Evolutionary conservation across 148 eudicot species (phyloP).

Genomic region (Rhododendron simsii): DNA sequence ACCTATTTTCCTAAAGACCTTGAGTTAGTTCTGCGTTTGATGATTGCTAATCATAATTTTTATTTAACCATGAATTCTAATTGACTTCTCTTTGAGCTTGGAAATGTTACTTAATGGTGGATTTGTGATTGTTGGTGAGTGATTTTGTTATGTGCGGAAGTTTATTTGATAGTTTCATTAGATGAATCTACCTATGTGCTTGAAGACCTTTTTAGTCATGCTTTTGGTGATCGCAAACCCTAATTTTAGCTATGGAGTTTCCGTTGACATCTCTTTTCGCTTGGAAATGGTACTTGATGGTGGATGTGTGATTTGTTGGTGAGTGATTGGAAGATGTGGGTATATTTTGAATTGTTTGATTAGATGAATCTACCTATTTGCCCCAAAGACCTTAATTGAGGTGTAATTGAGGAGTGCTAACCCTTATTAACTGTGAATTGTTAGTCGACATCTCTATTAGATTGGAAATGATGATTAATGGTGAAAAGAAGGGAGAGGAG

Average conservation of each 20-base stretch:
- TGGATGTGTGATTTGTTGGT: conserved; percentile 3
- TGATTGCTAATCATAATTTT: neutral
- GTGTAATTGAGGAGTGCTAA: too few species aligned
- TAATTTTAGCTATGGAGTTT: neutral
- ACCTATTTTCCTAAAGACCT: neutral
- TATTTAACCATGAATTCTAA: neutral
- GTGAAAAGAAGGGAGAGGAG: neutral
- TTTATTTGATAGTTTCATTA: neutral
- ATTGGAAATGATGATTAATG: neutral
- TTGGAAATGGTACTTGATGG: neutral
- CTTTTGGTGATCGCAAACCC: neutral
- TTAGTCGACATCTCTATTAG: neutral
- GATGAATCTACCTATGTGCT: neutral
- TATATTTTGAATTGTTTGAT: neutral
- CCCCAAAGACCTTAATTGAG: neutral
- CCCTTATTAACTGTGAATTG: neutral
- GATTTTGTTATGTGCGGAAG: neutral
- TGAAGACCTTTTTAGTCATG: neutral
- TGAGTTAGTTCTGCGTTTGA: neutral
- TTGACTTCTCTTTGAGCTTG: neutral
- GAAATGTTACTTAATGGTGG: neutral
- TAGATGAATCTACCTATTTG: neutral
- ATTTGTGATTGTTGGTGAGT: conserved; percentile 1
- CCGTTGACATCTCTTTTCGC: neutral
- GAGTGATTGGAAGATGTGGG: neutral